Evolutionary conservation across 139 green algal genomes (phyloP).

Genomic region (Choricystis sp.): DNA sequence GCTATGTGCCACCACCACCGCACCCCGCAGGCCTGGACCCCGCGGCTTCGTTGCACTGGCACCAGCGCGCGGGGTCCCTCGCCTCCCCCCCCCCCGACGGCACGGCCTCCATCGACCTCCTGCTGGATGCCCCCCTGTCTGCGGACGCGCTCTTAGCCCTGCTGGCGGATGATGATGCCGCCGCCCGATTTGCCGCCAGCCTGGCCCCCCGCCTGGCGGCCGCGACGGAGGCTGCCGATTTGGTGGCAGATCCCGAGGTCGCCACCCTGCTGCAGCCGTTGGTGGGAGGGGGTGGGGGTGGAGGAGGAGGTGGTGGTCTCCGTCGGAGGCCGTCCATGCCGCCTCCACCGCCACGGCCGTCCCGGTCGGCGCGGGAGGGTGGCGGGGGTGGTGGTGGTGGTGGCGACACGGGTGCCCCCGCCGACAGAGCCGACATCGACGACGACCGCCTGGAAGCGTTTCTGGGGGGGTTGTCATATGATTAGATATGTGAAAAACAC

Average conservation of each 20-base stretch:
- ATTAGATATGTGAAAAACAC: too few relatives aligned
- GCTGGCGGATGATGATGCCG: background rate
- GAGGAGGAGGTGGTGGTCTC: background rate
- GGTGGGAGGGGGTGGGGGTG: background rate
- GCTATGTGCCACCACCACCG: too few relatives aligned
- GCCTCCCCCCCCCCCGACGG: too few relatives aligned
- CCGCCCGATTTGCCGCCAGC: background rate
- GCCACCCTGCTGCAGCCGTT: background rate
- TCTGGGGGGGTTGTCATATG: too few relatives aligned
- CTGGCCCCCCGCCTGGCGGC: background rate
- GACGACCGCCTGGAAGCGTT: too few relatives aligned
- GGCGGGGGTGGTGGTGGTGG: too few relatives aligned
- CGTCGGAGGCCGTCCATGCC: background rate
- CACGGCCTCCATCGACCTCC: too few relatives aligned
- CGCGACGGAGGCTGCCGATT: background rate
- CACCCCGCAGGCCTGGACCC: too few relatives aligned
- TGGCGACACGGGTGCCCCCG: too few relatives aligned
- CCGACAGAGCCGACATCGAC: too few relatives aligned
- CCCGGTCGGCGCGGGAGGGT: background rate
- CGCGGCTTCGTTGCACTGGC: too few relatives aligned
- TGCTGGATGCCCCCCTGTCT: background rate
- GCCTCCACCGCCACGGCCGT: background rate
- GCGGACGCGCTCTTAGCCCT: background rate
- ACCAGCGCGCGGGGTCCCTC: too few relatives aligned
- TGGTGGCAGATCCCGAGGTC: background rate